Percentiles rank a stretch among this genome's conserved stretches.
phyloP scores from a whole-genome alignment of 352 stramenopile species.

The Pythium plurisporium region DNA sequence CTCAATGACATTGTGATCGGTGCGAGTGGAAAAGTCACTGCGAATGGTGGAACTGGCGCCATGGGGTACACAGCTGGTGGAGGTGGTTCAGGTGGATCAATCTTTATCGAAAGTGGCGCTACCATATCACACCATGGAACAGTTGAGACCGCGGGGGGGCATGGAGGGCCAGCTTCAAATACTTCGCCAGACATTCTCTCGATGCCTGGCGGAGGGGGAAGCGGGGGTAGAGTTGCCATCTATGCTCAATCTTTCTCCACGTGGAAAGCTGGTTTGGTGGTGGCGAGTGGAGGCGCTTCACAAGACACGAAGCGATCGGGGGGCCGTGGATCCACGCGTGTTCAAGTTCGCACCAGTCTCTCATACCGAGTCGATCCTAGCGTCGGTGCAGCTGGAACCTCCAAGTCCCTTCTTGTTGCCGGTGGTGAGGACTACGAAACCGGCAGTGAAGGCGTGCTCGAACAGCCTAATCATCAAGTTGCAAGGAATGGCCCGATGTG shows the following conservation, averaged over 20 bases:
- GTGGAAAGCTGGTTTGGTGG: constrained; percentile 70
- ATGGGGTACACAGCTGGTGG: constrained; percentile 53
- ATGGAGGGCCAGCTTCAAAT: constrained; percentile 55
- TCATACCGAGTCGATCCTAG: constrained; percentile 56
- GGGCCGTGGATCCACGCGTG: constrained; percentile 31
- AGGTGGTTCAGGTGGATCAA: constrained; percentile 46
- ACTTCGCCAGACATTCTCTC: constrained; percentile 8
- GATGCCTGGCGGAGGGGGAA: constrained; percentile 83
- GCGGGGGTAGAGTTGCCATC: constrained; percentile 80
- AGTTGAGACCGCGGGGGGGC: constrained; percentile 74
- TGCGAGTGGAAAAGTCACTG: constrained; percentile 60
- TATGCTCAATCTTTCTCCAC: constrained; percentile 91
- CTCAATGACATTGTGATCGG: constrained; percentile 94
- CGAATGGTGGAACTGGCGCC: constrained; percentile 61
- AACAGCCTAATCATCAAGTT: constrained; percentile 27
- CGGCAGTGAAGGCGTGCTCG: constrained; percentile 9
- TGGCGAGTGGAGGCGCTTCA: constrained; percentile 66
- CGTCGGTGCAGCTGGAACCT: constrained; percentile 57
- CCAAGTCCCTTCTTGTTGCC: constrained; percentile 65
- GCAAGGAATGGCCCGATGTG: constrained; percentile 49
- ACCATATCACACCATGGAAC: constrained; percentile 63
- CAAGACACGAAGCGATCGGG: constrained; percentile 37
- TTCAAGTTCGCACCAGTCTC: constrained; percentile 42
- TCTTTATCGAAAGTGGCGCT: constrained; percentile 47
- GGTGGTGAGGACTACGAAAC: constrained; percentile 34